Conservation (phyloP, 116 monocot species). For the Dioscorea cayenensis region DNA sequence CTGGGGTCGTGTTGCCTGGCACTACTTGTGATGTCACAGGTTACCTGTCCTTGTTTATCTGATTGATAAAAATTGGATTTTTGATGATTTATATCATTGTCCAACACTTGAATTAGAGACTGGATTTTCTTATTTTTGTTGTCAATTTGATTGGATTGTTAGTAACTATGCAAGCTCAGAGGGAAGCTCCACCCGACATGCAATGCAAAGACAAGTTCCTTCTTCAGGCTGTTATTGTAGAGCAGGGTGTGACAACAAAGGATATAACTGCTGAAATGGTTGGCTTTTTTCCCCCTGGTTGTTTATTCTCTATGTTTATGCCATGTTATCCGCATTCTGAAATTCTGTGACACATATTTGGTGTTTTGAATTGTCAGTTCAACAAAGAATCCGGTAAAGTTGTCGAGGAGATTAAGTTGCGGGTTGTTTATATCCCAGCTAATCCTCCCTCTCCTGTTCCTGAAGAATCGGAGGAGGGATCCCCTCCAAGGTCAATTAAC, state of each 20-base stretch:
- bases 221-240: slow-evolving; percentile 57
- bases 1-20: slow-evolving; percentile 55
- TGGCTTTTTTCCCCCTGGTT: background rate
- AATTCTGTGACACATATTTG: background rate
- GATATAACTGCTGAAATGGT: slow-evolving; percentile 83
- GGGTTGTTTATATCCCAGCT: slow-evolving; percentile 73
- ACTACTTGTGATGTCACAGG: slow-evolving; percentile 62
- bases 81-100: background rate
- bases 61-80: background rate
- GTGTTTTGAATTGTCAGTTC: slow-evolving; percentile 35
- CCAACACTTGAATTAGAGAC: background rate
- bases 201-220: slow-evolving; percentile 93
- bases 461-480: slow-evolving; percentile 82
- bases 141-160: background rate
- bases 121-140: background rate
- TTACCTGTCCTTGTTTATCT: slow-evolving; percentile 6
- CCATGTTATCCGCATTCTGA: background rate
- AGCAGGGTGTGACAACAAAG: slow-evolving; percentile 33
- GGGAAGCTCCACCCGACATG: slow-evolving; percentile 60
- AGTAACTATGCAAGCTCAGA: slow-evolving; percentile 95
- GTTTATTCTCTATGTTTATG: background rate
- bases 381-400: slow-evolving; percentile 61
- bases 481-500: slow-evolving; percentile 44
- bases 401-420: slow-evolving; percentile 71
- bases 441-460: slow-evolving; percentile 91